These are phyloP conservation scores for Fusarium multiceps DNA, from an alignment of 2,329 filamentous ascomycete species.

Conservation along the genomic window DNA sequence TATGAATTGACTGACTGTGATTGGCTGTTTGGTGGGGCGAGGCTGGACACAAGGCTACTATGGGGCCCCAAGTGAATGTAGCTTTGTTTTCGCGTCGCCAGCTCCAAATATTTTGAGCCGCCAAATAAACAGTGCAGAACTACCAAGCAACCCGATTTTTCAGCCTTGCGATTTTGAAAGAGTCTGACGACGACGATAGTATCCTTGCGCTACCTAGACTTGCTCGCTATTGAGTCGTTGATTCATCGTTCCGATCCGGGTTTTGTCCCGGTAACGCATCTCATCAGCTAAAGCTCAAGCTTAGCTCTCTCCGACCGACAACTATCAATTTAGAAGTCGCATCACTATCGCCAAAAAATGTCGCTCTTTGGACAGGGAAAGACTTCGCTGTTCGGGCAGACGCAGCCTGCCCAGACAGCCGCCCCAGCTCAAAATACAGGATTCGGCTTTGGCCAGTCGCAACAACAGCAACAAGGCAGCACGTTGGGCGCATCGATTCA, in stretches of 20 bases:
- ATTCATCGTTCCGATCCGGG: background rate
- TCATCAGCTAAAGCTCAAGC: slow-evolving; percentile 28
- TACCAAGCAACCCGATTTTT: slow-evolving; percentile 17
- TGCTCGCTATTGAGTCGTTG: background rate
- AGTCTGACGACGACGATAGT: background rate
- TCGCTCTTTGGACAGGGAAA: slow-evolving; percentile 57
- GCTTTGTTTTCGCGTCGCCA: slow-evolving; percentile 48
- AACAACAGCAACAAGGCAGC: slow-evolving; percentile 56
- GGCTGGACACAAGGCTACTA: slow-evolving; percentile 45
- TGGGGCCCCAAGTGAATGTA: slow-evolving; percentile 19
- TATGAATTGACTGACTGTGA: slow-evolving; percentile 54
- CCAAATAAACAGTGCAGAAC: slow-evolving; percentile 41
- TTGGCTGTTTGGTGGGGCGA: slow-evolving; percentile 50
- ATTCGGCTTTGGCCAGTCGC: slow-evolving; percentile 33
- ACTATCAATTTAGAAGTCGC: slow-evolving; percentile 24
- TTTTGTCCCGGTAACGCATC: slow-evolving; percentile 20
- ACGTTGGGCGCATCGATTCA: slow-evolving; percentile 49
- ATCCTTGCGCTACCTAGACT: background rate
- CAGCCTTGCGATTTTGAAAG: slow-evolving; percentile 30
- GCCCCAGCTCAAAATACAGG: slow-evolving; percentile 43
- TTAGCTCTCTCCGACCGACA: slow-evolving; percentile 27
- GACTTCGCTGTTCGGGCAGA: slow-evolving; percentile 54
- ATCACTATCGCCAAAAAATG: slow-evolving; percentile 44
- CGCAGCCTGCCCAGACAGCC: slow-evolving; percentile 50
- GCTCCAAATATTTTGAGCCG: slow-evolving; percentile 46